Conservation (phyloP, 2,329 filamentous ascomycete genomes). For the Pestalotiopsis sp. region DNA sequence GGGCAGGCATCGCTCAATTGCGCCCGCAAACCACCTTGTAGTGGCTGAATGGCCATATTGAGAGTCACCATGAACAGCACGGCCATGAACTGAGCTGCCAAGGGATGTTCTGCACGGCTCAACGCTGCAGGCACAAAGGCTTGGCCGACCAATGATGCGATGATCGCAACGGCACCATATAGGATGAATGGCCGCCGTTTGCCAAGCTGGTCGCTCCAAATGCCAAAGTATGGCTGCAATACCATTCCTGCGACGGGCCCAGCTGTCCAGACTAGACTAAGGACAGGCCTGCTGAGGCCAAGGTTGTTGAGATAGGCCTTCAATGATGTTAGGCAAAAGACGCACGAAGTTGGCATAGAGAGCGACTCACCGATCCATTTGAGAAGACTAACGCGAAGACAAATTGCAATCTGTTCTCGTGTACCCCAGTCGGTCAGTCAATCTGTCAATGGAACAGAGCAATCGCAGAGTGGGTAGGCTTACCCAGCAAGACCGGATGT, state of each 20-base stretch:
- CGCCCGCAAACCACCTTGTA: not conserved
- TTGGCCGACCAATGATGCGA: not conserved
- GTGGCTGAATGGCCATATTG: not conserved
- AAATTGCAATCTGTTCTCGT: not conserved
- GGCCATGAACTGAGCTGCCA: not conserved
- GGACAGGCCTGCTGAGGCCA: not conserved
- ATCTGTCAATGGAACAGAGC: not conserved
- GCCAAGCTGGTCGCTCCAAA: not conserved
- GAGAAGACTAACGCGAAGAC: constrained; percentile 2
- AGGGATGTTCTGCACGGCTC: no score
- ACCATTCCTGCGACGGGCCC: not conserved
- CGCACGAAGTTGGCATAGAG: not conserved
- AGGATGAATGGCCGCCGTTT: not conserved
- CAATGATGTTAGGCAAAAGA: not conserved
- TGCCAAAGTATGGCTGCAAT: not conserved
- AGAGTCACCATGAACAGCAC: not conserved
- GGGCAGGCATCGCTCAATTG: not conserved
- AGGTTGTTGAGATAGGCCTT: not conserved
- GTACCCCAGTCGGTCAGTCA: not conserved
- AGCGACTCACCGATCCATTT: not conserved
- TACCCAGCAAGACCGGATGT: not conserved
- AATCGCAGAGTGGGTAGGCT: not conserved
- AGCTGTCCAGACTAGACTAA: not conserved
- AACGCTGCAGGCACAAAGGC: not conserved
- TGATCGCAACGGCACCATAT: not conserved